Conservation (phyloP, 2,329 filamentous ascomycete species). For the Tolypocladium amazonense region DNA sequence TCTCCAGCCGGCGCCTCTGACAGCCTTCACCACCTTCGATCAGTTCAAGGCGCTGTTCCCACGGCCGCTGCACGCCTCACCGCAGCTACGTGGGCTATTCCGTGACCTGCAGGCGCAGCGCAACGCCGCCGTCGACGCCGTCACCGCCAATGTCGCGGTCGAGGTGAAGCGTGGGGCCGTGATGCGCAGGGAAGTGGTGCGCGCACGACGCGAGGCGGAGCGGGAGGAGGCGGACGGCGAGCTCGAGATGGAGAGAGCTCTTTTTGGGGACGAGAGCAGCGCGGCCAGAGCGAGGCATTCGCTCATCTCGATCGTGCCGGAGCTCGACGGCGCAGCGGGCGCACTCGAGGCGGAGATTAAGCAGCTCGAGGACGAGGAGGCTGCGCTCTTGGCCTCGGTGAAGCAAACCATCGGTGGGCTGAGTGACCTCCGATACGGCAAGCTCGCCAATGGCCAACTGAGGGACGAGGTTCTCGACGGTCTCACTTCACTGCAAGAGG, state of each 20-base stretch:
- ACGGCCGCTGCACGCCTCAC: constrained; percentile 49
- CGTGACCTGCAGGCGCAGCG: constrained; percentile 70
- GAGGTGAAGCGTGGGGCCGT: constrained; percentile 52
- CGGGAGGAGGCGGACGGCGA: constrained; percentile 50
- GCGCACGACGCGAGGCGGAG: constrained; percentile 40
- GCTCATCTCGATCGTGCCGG: constrained; percentile 52
- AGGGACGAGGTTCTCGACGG: constrained; percentile 58
- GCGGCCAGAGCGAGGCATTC: constrained; percentile 44
- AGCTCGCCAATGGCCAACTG: constrained; percentile 54
- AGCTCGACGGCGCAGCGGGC: constrained; percentile 55
- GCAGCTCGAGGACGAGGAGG: constrained; percentile 54
- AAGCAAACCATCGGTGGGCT: constrained; percentile 58
- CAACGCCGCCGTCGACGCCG: constrained; percentile 54
- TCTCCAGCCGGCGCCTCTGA: constrained; percentile 63
- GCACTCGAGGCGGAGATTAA: constrained; percentile 60
- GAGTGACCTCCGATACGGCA: constrained; percentile 76
- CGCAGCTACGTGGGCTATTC: constrained; percentile 62
- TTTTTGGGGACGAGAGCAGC: constrained; percentile 43
- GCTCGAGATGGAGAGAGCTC: constrained; percentile 50
- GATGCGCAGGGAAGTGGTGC: constrained; percentile 46
- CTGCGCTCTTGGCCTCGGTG: constrained; percentile 47
- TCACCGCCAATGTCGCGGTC: constrained; percentile 53
- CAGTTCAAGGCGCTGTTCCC: constrained; percentile 74
- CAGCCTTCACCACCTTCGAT: constrained; percentile 60
- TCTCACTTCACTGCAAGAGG: constrained; percentile 43